phyloP scores from a whole-genome alignment of 2,329 filamentous ascomycete genomes.

The Fusarium sp. region DNA sequence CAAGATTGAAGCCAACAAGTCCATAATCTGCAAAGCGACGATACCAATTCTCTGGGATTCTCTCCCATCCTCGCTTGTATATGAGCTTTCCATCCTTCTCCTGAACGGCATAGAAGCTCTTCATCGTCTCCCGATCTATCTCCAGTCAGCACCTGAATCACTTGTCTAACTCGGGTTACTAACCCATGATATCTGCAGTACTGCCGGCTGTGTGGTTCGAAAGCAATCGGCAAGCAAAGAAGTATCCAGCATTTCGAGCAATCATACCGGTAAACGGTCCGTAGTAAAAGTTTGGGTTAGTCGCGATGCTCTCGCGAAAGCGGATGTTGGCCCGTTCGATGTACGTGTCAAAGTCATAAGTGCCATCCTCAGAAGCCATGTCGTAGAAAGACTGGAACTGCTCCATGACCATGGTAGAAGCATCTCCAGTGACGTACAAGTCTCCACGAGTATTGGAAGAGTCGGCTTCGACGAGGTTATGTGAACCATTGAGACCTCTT shows the following conservation, averaged over 20 bases:
- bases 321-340: constrained; percentile 3
- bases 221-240: constrained; percentile 16
- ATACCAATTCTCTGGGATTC: constrained; percentile 30
- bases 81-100: constrained; percentile 9
- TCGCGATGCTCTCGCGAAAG: constrained; percentile 9
- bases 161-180: accelerated
- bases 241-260: constrained; percentile 21
- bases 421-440: constrained; percentile 26
- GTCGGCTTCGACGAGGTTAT: constrained; percentile 32
- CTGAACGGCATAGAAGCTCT: constrained; percentile 16
- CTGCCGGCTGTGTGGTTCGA: constrained; percentile 27
- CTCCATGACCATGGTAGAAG: constrained; percentile 12
- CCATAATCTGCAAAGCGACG: constrained; percentile 18
- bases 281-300: constrained; percentile 32
- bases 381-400: constrained; percentile 22
- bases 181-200: constrained; percentile 1
- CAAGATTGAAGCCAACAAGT: constrained; percentile 16
- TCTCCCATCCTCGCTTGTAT: constrained; percentile 28
- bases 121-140: constrained; percentile 10
- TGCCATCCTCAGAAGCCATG: constrained; percentile 13
- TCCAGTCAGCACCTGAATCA: accelerated
- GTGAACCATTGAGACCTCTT: constrained; percentile 9
- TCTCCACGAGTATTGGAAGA: constrained; percentile 21
- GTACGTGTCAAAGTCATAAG: constrained; percentile 27
- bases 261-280: constrained; percentile 29